Conservation (phyloP, 306 rosid species). For the Dryas alaskensis region DNA sequence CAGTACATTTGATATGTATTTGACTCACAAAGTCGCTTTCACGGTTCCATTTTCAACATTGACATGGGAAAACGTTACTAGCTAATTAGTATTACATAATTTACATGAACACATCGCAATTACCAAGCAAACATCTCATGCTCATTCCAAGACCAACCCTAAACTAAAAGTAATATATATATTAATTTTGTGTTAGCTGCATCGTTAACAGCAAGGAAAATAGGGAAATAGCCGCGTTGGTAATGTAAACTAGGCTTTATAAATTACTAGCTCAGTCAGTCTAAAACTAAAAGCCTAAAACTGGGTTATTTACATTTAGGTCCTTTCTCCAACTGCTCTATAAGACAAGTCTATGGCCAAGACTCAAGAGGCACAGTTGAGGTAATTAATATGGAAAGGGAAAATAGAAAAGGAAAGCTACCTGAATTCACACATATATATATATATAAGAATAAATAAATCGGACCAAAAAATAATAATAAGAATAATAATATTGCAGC, state of each 20-base stretch:
- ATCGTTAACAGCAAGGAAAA: constrained; percentile 18
- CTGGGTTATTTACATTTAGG: not conserved
- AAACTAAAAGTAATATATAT: constrained; percentile 7
- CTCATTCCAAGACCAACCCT: constrained; percentile 1
- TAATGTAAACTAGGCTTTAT: constrained; percentile 12
- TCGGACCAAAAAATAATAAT: no score
- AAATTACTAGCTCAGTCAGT: no score
- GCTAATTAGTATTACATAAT: no score
- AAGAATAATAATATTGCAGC: not conserved
- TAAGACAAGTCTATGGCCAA: no score
- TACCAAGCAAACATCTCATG: constrained; percentile 11
- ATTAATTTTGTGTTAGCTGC: constrained; percentile 3
- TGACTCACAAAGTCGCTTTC: constrained; percentile 18
- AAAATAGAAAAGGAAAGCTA: not conserved
- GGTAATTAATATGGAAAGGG: not conserved
- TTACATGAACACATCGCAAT: not conserved
- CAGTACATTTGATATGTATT: constrained; percentile 1
- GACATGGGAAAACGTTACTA: constrained; percentile 23
- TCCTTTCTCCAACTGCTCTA: not conserved
- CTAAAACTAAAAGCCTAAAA: no score
- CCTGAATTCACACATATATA: no score
- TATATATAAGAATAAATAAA: no score
- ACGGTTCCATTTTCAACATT: constrained; percentile 8
- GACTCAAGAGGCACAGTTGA: no score
- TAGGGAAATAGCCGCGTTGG: not conserved